These are phyloP conservation scores for Penicillium samsonianum DNA, from an alignment of 495 filamentous ascomycete species.

Conservation along the genomic window DNA sequence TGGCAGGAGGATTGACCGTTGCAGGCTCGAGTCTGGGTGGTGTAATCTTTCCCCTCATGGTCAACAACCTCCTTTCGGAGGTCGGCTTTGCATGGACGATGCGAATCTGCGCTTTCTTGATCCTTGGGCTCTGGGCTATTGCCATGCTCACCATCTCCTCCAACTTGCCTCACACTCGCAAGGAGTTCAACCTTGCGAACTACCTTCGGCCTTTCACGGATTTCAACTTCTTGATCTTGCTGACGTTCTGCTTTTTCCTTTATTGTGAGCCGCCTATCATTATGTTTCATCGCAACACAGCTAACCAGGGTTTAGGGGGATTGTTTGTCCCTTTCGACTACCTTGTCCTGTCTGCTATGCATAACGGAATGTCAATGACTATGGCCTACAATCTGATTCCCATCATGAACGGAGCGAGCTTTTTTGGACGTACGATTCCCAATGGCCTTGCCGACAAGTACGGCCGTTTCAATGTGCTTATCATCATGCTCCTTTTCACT, in stretches of 20 bases:
- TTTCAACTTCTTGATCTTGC: constrained; percentile 53
- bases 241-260: constrained; percentile 35
- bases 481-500: constrained; percentile 54
- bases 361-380: constrained; percentile 29
- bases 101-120: constrained; percentile 40
- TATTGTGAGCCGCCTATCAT: constrained; percentile 14
- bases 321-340: constrained; percentile 42
- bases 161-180: constrained; percentile 11
- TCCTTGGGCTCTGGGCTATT: constrained; percentile 32
- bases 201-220: constrained; percentile 56
- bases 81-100: constrained; percentile 46
- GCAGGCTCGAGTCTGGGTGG: constrained; percentile 50
- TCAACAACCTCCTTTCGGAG: constrained; percentile 22
- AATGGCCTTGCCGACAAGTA: constrained; percentile 55
- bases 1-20: too few relatives aligned
- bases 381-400: constrained; percentile 35
- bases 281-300: too few relatives aligned
- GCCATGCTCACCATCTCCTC: constrained; percentile 32
- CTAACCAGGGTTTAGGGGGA: constrained; percentile 16
- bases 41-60: constrained; percentile 57
- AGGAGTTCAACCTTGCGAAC: constrained; percentile 21
- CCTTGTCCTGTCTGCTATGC: constrained; percentile 27
- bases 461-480: constrained; percentile 68
- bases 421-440: constrained; percentile 67
- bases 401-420: constrained; percentile 31